A percentile compares a stretch with the other conserved stretches of the same genome.
phyloP scores from a whole-genome alignment of 1,284 basidiomycete genomes.

The Nidula niveotomentosa region DNA sequence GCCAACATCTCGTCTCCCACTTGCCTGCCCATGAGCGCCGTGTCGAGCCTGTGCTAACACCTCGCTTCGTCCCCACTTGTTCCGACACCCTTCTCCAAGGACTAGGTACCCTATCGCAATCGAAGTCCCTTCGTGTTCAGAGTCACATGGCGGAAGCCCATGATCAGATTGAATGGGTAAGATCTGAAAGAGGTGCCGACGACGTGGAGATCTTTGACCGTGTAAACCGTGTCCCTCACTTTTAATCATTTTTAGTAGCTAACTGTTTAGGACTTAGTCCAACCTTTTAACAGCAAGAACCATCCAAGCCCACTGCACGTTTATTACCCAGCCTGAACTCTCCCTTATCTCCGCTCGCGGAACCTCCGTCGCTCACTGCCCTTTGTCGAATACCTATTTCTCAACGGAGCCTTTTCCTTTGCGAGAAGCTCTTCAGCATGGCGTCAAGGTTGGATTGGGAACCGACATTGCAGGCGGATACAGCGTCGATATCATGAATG shows the following conservation, averaged over 20 bases:
- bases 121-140: slow-evolving; percentile 54
- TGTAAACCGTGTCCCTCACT: slow-evolving; percentile 33
- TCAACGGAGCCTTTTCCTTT: slow-evolving; percentile 73
- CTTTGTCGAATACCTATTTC: slow-evolving; percentile 85
- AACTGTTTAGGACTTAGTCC: slow-evolving; percentile 32
- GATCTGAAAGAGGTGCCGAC: slow-evolving; percentile 52
- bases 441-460: slow-evolving; percentile 75
- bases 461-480: slow-evolving; percentile 88
- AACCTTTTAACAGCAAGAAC: slow-evolving; percentile 62
- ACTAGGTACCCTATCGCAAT: slow-evolving; percentile 50
- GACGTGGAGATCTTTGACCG: slow-evolving; percentile 76
- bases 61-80: slow-evolving; percentile 82
- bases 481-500: slow-evolving; percentile 69
- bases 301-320: slow-evolving; percentile 86
- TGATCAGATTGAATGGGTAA: slow-evolving; percentile 74
- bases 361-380: slow-evolving; percentile 79
- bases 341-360: slow-evolving; percentile 47
- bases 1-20: slow-evolving; percentile 37
- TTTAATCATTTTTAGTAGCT: neutral
- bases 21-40: slow-evolving; percentile 47
- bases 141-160: slow-evolving; percentile 78
- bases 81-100: slow-evolving; percentile 64
- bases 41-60: slow-evolving; percentile 79
- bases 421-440: slow-evolving; percentile 66
- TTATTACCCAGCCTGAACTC: slow-evolving; percentile 53